These are phyloP conservation scores for Tetrahymena thermophila DNA, from an alignment of 73 alveolate genomes.

Conservation along the genomic window DNA sequence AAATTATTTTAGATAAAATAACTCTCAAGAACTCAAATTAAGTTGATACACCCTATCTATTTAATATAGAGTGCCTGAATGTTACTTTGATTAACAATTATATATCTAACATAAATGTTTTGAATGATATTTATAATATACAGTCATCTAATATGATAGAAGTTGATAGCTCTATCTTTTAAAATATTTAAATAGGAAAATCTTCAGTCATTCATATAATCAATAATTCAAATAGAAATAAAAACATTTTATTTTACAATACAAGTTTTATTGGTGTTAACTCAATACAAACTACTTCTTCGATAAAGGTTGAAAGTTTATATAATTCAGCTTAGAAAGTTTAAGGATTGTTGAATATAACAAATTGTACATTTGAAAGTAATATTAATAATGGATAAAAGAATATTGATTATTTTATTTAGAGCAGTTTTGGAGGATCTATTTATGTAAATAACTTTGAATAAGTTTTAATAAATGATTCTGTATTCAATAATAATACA, in stretches of 20 bases:
- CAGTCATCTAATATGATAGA: background rate
- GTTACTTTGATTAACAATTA: background rate
- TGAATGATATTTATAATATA: background rate
- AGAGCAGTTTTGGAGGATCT: background rate
- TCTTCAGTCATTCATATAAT: background rate
- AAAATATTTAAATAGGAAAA: background rate
- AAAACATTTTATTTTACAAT: too few relatives aligned
- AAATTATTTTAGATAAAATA: background rate
- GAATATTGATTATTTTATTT: background rate
- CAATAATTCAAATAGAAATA: background rate
- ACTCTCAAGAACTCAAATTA: background rate
- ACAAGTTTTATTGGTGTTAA: background rate
- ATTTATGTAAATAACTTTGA: background rate
- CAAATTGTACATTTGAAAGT: background rate
- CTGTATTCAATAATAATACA: background rate
- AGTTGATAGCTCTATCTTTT: background rate
- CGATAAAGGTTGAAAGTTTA: background rate
- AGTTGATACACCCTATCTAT: background rate
- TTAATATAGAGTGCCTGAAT: background rate
- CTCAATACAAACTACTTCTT: background rate
- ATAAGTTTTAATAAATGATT: background rate
- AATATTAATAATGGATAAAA: background rate
- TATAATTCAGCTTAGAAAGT: background rate
- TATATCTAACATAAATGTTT: background rate
- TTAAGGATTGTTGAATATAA: background rate